Percentiles rank a stretch among this genome's conserved stretches.
Evolutionary conservation across 2,329 filamentous ascomycete species (phyloP).

Genomic region (Orbilia blumenaviensis): DNA sequence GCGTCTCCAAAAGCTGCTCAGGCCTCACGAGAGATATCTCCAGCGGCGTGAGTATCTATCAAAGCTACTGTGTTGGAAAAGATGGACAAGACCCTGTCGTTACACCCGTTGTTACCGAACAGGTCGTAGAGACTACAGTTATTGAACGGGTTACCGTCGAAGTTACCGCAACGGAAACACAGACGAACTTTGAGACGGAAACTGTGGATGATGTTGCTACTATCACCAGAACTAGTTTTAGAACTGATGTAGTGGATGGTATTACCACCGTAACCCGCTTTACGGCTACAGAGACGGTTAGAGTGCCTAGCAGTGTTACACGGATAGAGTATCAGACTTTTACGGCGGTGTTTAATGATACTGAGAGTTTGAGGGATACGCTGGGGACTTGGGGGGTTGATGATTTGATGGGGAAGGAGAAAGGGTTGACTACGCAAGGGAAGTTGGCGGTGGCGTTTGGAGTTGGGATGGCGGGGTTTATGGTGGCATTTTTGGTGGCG

Average conservation of each 20-base stretch:
- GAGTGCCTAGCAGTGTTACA: slow-evolving; percentile 27
- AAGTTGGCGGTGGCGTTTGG: slow-evolving; percentile 34
- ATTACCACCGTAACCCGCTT: slow-evolving; percentile 21
- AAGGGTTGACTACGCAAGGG: slow-evolving; percentile 29
- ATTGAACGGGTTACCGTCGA: slow-evolving; percentile 8
- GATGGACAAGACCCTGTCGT: slow-evolving; percentile 2
- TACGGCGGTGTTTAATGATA: slow-evolving; percentile 24
- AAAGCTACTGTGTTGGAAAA: slow-evolving; percentile 40
- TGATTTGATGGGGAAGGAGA: not conserved
- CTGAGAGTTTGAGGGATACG: slow-evolving; percentile 12
- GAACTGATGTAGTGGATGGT: slow-evolving; percentile 18
- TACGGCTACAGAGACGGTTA: slow-evolving; percentile 29
- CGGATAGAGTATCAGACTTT: slow-evolving; percentile 33
- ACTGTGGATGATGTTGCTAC: slow-evolving; percentile 17
- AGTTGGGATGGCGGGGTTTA: slow-evolving; percentile 16
- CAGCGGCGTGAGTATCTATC: slow-evolving; percentile 41
- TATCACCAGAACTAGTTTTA: not conserved
- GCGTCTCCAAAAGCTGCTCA: slow-evolving; percentile 14
- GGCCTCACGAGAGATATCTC: slow-evolving; percentile 6
- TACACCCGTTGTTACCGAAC: slow-evolving; percentile 32
- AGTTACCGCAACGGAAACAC: slow-evolving; percentile 11
- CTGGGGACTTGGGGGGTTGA: slow-evolving; percentile 32
- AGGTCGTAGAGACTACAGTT: slow-evolving; percentile 34
- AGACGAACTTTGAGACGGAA: slow-evolving; percentile 18
- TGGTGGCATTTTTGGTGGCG: slow-evolving; percentile 35